Evolutionary conservation across 495 filamentous ascomycete genomes (phyloP).

Genomic region (Sphaerosporella brunnea): DNA sequence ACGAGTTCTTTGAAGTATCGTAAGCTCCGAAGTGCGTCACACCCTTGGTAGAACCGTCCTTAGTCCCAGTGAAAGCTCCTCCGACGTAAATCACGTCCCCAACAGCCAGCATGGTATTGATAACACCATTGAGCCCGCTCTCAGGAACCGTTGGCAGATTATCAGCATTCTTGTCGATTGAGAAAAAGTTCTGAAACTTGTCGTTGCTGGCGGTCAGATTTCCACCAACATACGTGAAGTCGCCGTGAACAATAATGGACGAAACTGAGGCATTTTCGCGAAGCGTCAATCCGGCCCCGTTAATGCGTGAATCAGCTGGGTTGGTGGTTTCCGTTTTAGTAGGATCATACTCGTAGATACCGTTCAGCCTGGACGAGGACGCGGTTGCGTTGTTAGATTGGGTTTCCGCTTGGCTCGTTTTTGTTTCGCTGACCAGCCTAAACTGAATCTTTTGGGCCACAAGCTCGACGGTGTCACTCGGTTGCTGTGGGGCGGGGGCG

Average conservation of each 20-base stretch:
- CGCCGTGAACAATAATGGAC: slow-evolving; percentile 39
- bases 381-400: not conserved
- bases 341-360: slow-evolving; percentile 78
- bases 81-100: slow-evolving; percentile 59
- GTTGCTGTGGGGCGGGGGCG: slow-evolving; percentile 46
- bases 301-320: slow-evolving; percentile 52
- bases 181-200: slow-evolving; percentile 49
- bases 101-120: slow-evolving; percentile 48
- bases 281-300: slow-evolving; percentile 53
- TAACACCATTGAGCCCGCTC: slow-evolving; percentile 66
- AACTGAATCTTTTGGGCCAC: slow-evolving; percentile 79
- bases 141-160: slow-evolving; percentile 35
- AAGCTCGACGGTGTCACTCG: slow-evolving; percentile 44
- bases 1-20: slow-evolving; percentile 46
- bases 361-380: slow-evolving; percentile 40
- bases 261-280: slow-evolving; percentile 45
- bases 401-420: slow-evolving; percentile 26
- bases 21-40: slow-evolving; percentile 62
- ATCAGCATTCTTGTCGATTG: slow-evolving; percentile 41
- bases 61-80: slow-evolving; percentile 66
- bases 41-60: slow-evolving; percentile 38
- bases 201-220: slow-evolving; percentile 49
- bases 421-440: slow-evolving; percentile 44
- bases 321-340: slow-evolving; percentile 40
- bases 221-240: slow-evolving; percentile 57